These are phyloP conservation scores for Tolypocladium guangdongense DNA, from an alignment of 2,329 filamentous ascomycete species.

Conservation along the genomic window DNA sequence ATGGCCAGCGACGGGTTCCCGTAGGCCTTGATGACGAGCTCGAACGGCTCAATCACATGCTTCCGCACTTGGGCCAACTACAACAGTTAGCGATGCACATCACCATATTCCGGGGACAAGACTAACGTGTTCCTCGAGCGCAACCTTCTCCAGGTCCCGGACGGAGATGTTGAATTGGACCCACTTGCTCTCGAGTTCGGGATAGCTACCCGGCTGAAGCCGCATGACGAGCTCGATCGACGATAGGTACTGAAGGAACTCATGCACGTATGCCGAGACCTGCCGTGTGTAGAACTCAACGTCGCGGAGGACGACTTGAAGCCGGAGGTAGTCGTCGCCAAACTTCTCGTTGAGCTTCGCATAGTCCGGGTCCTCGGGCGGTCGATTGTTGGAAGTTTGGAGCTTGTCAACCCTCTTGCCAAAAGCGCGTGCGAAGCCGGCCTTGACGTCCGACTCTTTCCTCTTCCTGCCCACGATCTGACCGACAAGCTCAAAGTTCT, in stretches of 20 bases:
- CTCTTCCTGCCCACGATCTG: constrained; percentile 78
- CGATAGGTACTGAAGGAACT: constrained; percentile 68
- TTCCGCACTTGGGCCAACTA: constrained; percentile 59
- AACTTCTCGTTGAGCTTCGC: constrained; percentile 75
- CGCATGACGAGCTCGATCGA: constrained; percentile 77
- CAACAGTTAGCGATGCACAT: neutral
- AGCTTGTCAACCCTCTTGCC: constrained; percentile 81
- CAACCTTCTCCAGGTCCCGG: constrained; percentile 72
- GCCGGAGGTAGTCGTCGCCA: constrained; percentile 79
- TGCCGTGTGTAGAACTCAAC: constrained; percentile 89
- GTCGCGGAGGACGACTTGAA: constrained; percentile 87
- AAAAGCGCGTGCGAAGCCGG: constrained; percentile 80
- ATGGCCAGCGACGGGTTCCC: constrained; percentile 79
- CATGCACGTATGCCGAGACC: constrained; percentile 65
- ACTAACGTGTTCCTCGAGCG: constrained; percentile 74
- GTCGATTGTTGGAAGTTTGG: constrained; percentile 47
- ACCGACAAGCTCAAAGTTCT: constrained; percentile 84
- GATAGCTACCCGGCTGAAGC: constrained; percentile 57
- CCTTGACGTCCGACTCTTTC: constrained; percentile 78
- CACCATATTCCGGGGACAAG: neutral
- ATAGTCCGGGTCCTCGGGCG: constrained; percentile 74
- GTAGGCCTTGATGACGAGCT: constrained; percentile 67
- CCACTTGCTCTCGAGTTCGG: constrained; percentile 90
- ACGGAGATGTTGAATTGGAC: constrained; percentile 81
- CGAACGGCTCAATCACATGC: constrained; percentile 76